Conservation (phyloP, 306 rosid genomes). For the Herpetospermum pedunculosum region DNA sequence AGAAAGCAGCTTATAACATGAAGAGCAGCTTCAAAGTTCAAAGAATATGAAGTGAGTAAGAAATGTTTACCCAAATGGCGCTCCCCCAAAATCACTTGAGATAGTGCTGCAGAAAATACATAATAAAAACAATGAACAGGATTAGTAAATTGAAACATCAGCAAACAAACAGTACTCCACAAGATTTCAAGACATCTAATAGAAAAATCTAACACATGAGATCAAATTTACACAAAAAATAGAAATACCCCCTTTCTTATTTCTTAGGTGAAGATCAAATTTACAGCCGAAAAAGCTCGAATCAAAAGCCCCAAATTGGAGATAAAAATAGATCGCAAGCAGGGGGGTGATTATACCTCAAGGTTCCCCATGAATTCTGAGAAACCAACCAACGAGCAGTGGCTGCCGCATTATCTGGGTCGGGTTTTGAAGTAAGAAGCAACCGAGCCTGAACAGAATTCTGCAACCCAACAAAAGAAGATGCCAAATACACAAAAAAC, state of each 20-base stretch:
- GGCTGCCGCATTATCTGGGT: constrained; percentile 51
- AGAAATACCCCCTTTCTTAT: neutral
- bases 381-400: constrained; percentile 82
- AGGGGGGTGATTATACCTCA: constrained; percentile 31
- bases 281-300: neutral
- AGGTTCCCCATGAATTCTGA: constrained; percentile 65
- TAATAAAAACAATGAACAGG: neutral
- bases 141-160: neutral
- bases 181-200: neutral
- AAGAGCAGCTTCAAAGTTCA: neutral
- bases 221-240: too few species aligned
- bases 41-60: neutral
- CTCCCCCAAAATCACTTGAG: constrained; percentile 73
- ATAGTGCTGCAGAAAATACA: constrained; percentile 56
- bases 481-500: neutral
- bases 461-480: constrained; percentile 12
- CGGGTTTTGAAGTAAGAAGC: constrained; percentile 36
- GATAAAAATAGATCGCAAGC: neutral
- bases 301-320: neutral
- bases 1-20: neutral
- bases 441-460: constrained; percentile 24
- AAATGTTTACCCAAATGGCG: constrained; percentile 78
- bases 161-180: neutral
- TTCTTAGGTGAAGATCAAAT: neutral
- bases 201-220: too few species aligned